Conservation (phyloP, 1,284 basidiomycete genomes). For the Ceratobasidium papillatum region DNA sequence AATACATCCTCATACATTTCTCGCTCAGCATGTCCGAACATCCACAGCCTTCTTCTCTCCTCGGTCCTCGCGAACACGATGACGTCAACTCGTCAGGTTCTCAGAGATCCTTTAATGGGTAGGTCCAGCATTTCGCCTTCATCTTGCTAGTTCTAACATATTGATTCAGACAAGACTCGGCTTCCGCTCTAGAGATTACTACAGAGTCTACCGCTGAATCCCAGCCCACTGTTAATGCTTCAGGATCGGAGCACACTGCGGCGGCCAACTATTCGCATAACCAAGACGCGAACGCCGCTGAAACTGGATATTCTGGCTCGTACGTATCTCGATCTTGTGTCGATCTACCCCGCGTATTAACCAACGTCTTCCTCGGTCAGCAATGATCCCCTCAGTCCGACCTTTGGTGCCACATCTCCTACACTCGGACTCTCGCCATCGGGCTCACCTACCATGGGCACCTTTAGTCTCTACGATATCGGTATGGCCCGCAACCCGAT, state of each 20-base stretch:
- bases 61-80: not conserved
- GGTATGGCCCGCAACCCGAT: constrained; percentile 13
- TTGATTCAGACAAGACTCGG: not conserved
- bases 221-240: not conserved
- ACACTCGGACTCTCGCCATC: constrained; percentile 13
- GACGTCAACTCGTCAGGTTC: not conserved
- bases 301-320: constrained; percentile 9
- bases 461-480: constrained; percentile 12
- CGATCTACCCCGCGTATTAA: not conserved
- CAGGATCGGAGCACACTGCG: not conserved
- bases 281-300: not conserved
- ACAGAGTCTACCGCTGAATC: not conserved
- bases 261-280: not conserved
- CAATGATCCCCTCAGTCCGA: not conserved
- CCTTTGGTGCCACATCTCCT: constrained; percentile 17
- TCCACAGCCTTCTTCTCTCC: not conserved
- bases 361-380: not conserved
- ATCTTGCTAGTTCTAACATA: too few species aligned
- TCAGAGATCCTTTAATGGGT: not conserved
- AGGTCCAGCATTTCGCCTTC: too few species aligned
- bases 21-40: not conserved
- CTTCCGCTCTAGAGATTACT: not conserved
- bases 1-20: not conserved
- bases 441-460: constrained; percentile 11
- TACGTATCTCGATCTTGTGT: not conserved